Conservation (phyloP, 2,329 filamentous ascomycete species). For the Aureobasidium subglaciale region DNA sequence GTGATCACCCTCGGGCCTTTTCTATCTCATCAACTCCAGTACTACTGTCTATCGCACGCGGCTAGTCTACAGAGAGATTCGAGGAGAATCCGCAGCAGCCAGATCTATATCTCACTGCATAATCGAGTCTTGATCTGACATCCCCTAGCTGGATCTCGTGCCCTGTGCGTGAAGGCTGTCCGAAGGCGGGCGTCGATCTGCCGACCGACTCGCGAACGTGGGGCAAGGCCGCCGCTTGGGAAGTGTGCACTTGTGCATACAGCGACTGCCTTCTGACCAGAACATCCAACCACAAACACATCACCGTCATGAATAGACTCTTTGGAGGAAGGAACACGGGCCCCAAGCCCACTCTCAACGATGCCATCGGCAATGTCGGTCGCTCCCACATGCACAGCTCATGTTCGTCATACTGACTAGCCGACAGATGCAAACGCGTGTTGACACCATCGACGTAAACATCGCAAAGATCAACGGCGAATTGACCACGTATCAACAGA, state of each 20-base stretch:
- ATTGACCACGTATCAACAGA: constrained; percentile 77
- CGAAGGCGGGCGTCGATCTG: constrained; percentile 2
- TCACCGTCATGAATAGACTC: constrained; percentile 75
- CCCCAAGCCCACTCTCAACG: constrained; percentile 81
- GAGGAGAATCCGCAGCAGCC: not conserved
- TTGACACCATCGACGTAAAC: constrained; percentile 88
- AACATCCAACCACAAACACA: not conserved
- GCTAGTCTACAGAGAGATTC: not conserved
- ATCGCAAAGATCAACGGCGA: constrained; percentile 88
- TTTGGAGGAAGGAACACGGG: constrained; percentile 83
- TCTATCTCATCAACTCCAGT: not conserved
- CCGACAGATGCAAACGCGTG: constrained; percentile 65
- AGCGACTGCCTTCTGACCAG: not conserved
- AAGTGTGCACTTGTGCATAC: constrained; percentile 1
- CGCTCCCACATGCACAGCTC: not conserved
- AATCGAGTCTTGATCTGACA: not conserved
- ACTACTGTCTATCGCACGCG: not conserved
- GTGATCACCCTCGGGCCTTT: not conserved
- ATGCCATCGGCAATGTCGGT: constrained; percentile 71
- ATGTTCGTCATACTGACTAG: constrained; percentile 16
- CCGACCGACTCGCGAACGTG: not conserved
- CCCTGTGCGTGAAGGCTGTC: constrained; percentile 3
- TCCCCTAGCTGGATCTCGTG: not conserved
- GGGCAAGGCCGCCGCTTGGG: not conserved
- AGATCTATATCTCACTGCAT: not conserved